phyloP scores from a whole-genome alignment of 176 grass and related monocot species.

The Secale cereale region DNA sequence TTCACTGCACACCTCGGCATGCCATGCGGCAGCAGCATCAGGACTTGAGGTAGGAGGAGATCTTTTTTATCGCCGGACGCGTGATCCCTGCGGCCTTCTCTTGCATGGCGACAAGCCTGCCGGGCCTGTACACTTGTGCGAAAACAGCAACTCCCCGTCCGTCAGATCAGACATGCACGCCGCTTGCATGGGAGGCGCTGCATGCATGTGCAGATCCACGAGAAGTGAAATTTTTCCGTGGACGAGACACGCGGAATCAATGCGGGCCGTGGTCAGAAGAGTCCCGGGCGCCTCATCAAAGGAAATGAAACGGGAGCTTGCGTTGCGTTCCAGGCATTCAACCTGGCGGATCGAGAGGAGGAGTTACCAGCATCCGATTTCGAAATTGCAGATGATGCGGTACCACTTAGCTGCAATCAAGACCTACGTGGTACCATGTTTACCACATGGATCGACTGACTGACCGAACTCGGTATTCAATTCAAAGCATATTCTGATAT shows the following conservation, averaged over 20 bases:
- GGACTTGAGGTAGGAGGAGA: no score
- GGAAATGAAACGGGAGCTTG: neutral
- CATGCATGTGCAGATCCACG: neutral
- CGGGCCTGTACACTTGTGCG: neutral
- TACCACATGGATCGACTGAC: no score
- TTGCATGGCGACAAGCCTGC: neutral
- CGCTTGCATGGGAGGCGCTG: neutral
- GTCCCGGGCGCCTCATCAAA: neutral
- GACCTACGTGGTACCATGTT: no score
- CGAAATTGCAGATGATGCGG: neutral
- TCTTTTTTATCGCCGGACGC: no score
- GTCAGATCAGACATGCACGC: neutral
- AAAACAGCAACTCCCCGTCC: constrained; percentile 8
- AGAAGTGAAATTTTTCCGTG: neutral
- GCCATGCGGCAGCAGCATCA: neutral
- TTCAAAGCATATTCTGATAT: no score
- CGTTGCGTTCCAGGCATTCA: neutral
- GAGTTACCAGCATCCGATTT: no score
- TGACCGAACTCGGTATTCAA: no score
- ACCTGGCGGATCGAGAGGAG: no score
- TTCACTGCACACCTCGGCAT: no score
- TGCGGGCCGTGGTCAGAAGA: neutral
- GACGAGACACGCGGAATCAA: constrained; percentile 14
- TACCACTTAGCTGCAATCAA: no score
- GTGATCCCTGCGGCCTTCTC: neutral